Conservation (phyloP, 768 basidiomycete species). For the Collybia sordida region DNA sequence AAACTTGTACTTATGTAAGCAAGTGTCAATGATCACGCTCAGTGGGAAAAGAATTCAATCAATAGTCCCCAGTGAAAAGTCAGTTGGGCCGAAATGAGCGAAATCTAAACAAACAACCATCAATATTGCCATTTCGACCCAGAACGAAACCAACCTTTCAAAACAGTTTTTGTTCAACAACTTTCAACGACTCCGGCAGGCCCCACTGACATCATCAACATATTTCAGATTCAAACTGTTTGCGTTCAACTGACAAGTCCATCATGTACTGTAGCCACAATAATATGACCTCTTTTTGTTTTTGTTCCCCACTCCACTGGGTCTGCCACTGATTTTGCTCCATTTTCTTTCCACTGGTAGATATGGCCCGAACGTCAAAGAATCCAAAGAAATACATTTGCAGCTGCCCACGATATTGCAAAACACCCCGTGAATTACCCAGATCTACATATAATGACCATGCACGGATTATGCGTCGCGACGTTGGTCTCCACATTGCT, state of each 20-base stretch:
- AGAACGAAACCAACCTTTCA: not conserved
- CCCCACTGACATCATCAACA: constrained; percentile 1
- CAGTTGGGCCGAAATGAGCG: not conserved
- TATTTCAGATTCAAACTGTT: no score
- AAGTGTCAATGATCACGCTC: no score
- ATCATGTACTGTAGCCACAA: no score
- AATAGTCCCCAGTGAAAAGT: not conserved
- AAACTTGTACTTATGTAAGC: no score
- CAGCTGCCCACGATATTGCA: constrained; percentile 2
- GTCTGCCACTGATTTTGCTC: not conserved
- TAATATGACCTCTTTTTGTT: no score
- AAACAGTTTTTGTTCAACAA: not conserved
- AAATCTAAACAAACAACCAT: not conserved
- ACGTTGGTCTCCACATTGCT: not conserved
- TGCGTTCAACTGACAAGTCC: no score
- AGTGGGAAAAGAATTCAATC: no score
- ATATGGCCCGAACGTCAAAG: not conserved
- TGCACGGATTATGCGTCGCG: not conserved
- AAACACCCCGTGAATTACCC: not conserved
- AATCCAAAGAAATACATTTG: not conserved
- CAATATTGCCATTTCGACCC: not conserved
- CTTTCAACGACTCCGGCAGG: not conserved
- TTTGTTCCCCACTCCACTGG: not conserved
- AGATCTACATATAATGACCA: not conserved
- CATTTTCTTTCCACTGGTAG: not conserved